Base-by-base conservation (phyloP, 1,284 basidiomycete species). In the Cryptococcus jaspeensis region DNA sequence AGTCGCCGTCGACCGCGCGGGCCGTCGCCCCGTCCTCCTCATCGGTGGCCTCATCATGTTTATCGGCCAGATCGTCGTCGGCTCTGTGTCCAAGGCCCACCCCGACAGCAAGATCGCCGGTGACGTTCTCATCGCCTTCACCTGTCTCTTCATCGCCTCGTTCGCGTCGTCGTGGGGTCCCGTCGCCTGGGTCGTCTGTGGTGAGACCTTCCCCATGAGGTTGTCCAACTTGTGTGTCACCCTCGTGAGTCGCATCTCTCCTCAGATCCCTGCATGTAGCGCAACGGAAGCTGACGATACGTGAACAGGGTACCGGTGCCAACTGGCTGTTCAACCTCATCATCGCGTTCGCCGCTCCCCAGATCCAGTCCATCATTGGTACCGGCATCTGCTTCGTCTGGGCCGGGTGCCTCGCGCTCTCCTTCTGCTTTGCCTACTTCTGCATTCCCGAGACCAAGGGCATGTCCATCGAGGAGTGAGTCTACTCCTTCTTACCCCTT, bases 81-180 rank as follows among this genome's bases (percentile, higher is more conserved):
- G 80, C 39, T 66, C 80, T 49, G 72, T 75, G 20, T 70, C 73
- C 48, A 69, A 67, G 53, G 64, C 70, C 16, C 58, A 68, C 56
- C 70, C 70, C 23, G 58, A 70, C 54, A 46, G 60, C 48, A 50
- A 60, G 6, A 51, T 69, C 37, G 77, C 76, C 25, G 80, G 80
- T 56, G 75, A 80, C 63, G 71, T 78, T 18, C 69, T 80, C 52
- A 78, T 82, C 64, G 78, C 79, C 38, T 80, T 81, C 66, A 77
- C 74, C 41, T 80, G 78, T 69, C 60, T 81, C 64, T 81, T 81
- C 70, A 72, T 81, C 59, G 78, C 77, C 25, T 73, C 71, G 25
- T 81, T 81, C 64, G 80, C 80, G 11, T 63, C 74, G 13, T 75
- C 75, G 48, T 80, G 78, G 76, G 80, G 78, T 32, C 78, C 79